Base-by-base conservation (phyloP, 2,329 filamentous ascomycete species). In the Stromatinia cepivora region DNA sequence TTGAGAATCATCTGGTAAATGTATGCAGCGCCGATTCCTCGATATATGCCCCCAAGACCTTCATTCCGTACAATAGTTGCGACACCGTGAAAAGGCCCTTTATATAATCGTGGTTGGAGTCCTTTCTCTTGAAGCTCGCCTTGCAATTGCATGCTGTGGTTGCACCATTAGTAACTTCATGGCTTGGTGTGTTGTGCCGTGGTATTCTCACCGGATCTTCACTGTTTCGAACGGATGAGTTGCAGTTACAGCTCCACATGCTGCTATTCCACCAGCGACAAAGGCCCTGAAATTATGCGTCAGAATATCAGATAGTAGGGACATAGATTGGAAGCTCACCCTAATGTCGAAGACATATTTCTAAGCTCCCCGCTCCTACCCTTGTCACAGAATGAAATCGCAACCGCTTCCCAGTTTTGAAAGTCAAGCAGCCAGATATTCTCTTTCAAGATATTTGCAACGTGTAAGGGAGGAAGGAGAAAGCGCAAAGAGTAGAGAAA, bases 161-260 rank as follows among this genome's bases (percentile, higher is more conserved):
- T 36, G 28, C n/a, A 10, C 22, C 46, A 53, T 76, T 62, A 74
- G 71, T 56, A 25, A 42, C n/a, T 64, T 31, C 20, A 50, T n/a
- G 13, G 53, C 50, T 31, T 39, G 39, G 54, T 57, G 34, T 45
- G 34, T 48, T 56, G 53, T 59, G 48, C 62, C 39, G 36, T 66
- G 53, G 42, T 54, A 28, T 61, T 68, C 85, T 79, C 84, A 94
- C 91, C 94, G 92, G 79, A 98, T 98, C 87, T 99, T 99, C 80
- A 99, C 93, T 17, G 94, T 98, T 82, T 99, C 95, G 83, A 98
- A 98, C 69, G 94, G 94, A 81, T 99, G 95, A 64, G 95, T 98
- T 74, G 96, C 94, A 53, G 94, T 98, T 70, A 99, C 95, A 73
- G 95, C 95, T 78, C 95, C 95, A 82, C 94, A 98, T 74, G 95